Conservation (phyloP, 164 flowering plant species). For the Cinnamomum chago region DNA sequence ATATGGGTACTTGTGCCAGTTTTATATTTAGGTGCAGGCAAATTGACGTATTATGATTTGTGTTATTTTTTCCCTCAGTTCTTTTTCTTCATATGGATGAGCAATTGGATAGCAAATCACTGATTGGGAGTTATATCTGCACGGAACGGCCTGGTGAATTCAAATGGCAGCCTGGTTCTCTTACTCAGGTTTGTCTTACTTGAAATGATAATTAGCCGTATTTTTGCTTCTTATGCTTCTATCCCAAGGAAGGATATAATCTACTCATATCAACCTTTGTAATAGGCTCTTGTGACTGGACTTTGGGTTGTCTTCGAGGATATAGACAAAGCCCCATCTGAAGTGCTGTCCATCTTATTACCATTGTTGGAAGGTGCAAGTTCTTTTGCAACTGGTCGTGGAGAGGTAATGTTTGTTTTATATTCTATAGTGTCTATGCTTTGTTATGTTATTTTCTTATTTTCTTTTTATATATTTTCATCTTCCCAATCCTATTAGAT, state of each 20-base stretch:
- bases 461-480: too few relatives aligned
- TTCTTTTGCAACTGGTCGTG: conserved; percentile 62
- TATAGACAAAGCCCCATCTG: conserved; percentile 88
- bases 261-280: background rate
- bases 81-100: conserved; percentile 92
- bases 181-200: conserved; percentile 67
- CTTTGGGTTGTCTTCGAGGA: conserved; percentile 92
- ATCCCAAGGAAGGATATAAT: background rate
- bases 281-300: conserved; percentile 74
- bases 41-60: background rate
- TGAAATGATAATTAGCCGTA: background rate
- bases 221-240: background rate
- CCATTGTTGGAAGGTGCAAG: conserved; percentile 77
- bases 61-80: conserved; percentile 25
- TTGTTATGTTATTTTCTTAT: background rate
- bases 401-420: conserved; percentile 54
- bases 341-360: conserved; percentile 66
- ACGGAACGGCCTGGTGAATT: conserved; percentile 93
- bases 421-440: background rate
- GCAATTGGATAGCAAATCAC: conserved; percentile 82
- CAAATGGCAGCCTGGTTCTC: conserved; percentile 97
- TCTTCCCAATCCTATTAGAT: too few relatives aligned
- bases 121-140: conserved; percentile 83
- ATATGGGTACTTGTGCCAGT: background rate
- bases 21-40: background rate